Percentiles rank a stretch among this genome's conserved stretches.
phyloP scores from a whole-genome alignment of 768 basidiomycete genomes.

The Terana coerulea region DNA sequence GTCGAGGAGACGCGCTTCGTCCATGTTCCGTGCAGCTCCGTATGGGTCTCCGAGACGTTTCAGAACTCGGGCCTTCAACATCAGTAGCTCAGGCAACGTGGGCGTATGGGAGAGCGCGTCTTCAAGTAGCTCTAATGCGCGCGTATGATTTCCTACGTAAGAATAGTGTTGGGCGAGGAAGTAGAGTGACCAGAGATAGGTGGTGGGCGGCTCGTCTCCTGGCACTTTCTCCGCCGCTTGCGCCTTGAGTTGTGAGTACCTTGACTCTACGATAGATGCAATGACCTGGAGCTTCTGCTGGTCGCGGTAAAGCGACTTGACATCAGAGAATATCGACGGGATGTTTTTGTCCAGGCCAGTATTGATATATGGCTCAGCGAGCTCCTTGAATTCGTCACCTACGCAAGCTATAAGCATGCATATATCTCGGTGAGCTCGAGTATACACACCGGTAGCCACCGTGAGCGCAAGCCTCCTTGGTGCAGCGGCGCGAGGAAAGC shows the following conservation, averaged over 20 bases:
- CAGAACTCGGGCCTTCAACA: conserved; percentile 75
- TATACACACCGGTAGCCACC: conserved; percentile 48
- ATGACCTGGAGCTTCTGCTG: conserved; percentile 61
- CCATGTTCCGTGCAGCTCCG: conserved; percentile 71
- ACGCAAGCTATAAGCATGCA: not conserved
- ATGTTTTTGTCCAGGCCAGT: conserved; percentile 77
- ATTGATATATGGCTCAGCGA: conserved; percentile 64
- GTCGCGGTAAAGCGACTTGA: conserved; percentile 80
- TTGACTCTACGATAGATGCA: conserved; percentile 61
- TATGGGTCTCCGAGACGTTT: conserved; percentile 82
- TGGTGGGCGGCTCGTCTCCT: conserved; percentile 49
- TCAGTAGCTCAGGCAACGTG: conserved; percentile 86
- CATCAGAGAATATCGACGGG: conserved; percentile 89
- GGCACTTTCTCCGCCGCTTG: conserved; percentile 27
- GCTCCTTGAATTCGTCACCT: conserved; percentile 66
- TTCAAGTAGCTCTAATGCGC: conserved; percentile 60
- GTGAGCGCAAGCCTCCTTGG: conserved; percentile 73
- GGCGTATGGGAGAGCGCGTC: conserved; percentile 81
- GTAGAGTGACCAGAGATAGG: conserved; percentile 92
- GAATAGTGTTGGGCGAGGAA: conserved; percentile 91
- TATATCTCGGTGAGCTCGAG: not conserved
- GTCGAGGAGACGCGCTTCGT: conserved; percentile 82
- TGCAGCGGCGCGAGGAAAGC: conserved; percentile 63
- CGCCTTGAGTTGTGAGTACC: conserved; percentile 33
- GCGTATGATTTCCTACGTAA: conserved; percentile 44